Evolutionary conservation across 345 rosid species (phyloP), one percentile per base, ranked within the genome.

Genomic region (Ailanthus altissimus): DNA sequence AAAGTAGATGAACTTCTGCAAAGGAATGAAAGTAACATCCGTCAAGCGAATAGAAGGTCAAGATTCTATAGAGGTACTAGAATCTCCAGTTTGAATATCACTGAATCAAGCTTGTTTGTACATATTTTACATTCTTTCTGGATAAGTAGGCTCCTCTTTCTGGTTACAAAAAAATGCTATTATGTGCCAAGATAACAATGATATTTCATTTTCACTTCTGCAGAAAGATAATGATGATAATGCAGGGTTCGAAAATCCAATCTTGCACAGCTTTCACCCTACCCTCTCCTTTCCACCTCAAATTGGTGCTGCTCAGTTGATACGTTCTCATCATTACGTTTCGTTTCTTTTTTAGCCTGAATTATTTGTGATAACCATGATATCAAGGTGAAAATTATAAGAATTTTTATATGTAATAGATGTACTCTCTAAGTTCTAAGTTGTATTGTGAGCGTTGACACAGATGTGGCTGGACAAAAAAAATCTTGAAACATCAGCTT

Each of bases 1-100:
- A 85, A 83, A 76, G 74, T 87, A 4, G 89, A 89, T 5, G 82
- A 83, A 70, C 79, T 86, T 60, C 74, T 87, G 74, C 84, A 82
- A 72, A 81, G 86, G 75, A 92, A 89, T 77, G 91, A 85, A 78
- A 88, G 77, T 28, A 88, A 85, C 69, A 90, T 88, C 40, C 85
- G 87, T 18, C 87, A 47, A 43, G 89, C 88, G 28, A 88, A 76
- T 49, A 82, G 85, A 61, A 90, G 83, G 75, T 77, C 94, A 14
- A 86, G 87, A 54, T 66, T 86, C 50, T 82, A 80, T 16, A 66
- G 74, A 67, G 93, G 92, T 87, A 82, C 51, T 23, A 21, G 72
- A 64, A 72, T 42, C 36, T 67, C 61, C 58, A 43, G 25, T 12
- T 54, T 38, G 60, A 74, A 49, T 62, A 26, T 10, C 69, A 36